A percentile compares a stretch with the other conserved stretches of the same genome.
Conservation (phyloP, 768 basidiomycete species). For the Collybia mongolica region DNA sequence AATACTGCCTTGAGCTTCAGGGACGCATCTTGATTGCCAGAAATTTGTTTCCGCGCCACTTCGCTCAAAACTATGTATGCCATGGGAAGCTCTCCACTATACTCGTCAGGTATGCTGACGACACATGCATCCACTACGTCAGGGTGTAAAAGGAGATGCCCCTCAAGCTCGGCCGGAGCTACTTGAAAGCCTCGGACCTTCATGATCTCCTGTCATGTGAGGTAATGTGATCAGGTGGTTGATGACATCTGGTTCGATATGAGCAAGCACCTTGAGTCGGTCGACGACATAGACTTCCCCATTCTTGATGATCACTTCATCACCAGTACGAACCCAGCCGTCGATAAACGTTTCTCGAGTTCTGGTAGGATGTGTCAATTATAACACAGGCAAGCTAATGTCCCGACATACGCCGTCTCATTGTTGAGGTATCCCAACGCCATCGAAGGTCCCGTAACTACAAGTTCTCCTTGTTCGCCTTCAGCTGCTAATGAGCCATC, state of each 20-base stretch:
- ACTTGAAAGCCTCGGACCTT: constrained; percentile 65
- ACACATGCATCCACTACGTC: constrained; percentile 65
- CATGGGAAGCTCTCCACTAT: constrained; percentile 71
- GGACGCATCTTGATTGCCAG: constrained; percentile 28
- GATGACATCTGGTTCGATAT: neutral
- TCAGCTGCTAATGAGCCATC: constrained; percentile 57
- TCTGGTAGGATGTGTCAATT: constrained; percentile 25
- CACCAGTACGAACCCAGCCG: constrained; percentile 69
- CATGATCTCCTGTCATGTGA: constrained; percentile 57
- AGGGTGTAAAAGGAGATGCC: constrained; percentile 57
- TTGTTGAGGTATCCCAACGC: constrained; percentile 59
- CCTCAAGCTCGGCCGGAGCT: constrained; percentile 67
- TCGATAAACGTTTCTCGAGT: constrained; percentile 64
- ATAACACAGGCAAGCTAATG: neutral
- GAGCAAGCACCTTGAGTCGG: constrained; percentile 58
- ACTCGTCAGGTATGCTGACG: constrained; percentile 69
- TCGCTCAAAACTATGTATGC: constrained; percentile 63
- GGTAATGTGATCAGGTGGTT: neutral
- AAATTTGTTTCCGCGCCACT: constrained; percentile 34
- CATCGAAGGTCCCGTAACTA: constrained; percentile 60
- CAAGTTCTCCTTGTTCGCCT: constrained; percentile 62
- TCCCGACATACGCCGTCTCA: constrained; percentile 50
- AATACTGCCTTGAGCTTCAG: constrained; percentile 43
- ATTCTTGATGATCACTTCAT: constrained; percentile 67
- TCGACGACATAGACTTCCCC: constrained; percentile 71